These are phyloP conservation scores for Geopyxis carbonaria DNA, from an alignment of 495 filamentous ascomycete species.

Conservation along the genomic window DNA sequence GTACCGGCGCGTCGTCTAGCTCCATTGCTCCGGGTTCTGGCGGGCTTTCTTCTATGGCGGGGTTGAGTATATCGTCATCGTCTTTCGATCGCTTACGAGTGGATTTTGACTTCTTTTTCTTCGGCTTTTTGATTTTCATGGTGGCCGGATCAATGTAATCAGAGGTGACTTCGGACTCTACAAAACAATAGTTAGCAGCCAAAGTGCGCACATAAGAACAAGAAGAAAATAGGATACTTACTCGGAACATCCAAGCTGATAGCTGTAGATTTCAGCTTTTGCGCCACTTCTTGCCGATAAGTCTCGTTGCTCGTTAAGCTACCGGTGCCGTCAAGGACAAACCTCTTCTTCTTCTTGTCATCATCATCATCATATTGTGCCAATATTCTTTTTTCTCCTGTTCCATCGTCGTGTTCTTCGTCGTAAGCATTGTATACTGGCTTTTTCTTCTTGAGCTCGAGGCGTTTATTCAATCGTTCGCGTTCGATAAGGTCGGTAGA, in stretches of 20 bases:
- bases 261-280: slow-evolving; percentile 45
- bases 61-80: slow-evolving; percentile 52
- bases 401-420: slow-evolving; percentile 42
- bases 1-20: slow-evolving; percentile 40
- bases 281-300: slow-evolving; percentile 36
- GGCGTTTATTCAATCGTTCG: slow-evolving; percentile 57
- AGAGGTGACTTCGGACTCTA: slow-evolving; percentile 48
- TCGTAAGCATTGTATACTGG: slow-evolving; percentile 75
- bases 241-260: slow-evolving; percentile 59
- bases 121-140: slow-evolving; percentile 80
- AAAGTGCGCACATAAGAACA: slow-evolving; percentile 3
- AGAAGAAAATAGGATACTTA: slow-evolving; percentile 17
- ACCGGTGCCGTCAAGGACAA: slow-evolving; percentile 65
- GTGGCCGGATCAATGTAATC: slow-evolving; percentile 79
- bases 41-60: not conserved
- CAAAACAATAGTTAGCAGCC: slow-evolving; percentile 1
- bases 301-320: slow-evolving; percentile 46
- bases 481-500: slow-evolving; percentile 60
- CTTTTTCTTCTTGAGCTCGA: slow-evolving; percentile 83
- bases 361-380: slow-evolving; percentile 93
- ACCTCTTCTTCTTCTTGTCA: slow-evolving; percentile 70
- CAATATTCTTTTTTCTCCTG: slow-evolving; percentile 47
- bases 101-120: slow-evolving; percentile 74
- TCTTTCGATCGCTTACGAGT: slow-evolving; percentile 51
- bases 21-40: slow-evolving; percentile 49